Base-by-base conservation (phyloP, 495 filamentous ascomycete genomes). In the Hypoxylon subgilvum region DNA sequence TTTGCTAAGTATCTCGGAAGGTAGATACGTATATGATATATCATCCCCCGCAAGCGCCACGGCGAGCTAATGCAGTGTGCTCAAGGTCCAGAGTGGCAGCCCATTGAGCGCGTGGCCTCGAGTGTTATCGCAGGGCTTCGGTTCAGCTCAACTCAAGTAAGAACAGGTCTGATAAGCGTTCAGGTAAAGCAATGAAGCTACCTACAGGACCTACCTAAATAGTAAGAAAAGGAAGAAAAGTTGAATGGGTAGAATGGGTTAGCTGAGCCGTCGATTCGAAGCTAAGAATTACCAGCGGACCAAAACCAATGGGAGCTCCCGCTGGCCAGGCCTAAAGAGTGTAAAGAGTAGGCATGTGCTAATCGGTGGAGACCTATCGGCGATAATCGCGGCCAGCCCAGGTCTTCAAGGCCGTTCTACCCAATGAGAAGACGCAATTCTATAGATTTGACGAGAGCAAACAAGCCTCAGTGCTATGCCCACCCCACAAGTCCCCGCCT, bases 281-380 rank as follows among this genome's bases (percentile, higher is more conserved):
- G 40, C 58, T 62, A 62, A 51, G 39, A 31, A 10, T 46, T 56
- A 47, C 32, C 40, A 51, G 17, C 40, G 1, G 12, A 19, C 13
- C 28, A 41, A 40, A 62, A 42, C 36, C 59, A 56, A 48, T 62
- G 52, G 52, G 52, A 63, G 48, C 43, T 57, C 61, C 61, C 49
- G 61, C 57, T 56, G 38, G 22, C 43, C 21, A 64, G 53, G 52
- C n/a, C n/a, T n/a, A n/a, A n/a, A n/a, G n/a, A n/a, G n/a, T n/a
- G n/a, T n/a, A n/a, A n/a, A n/a, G n/a, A n/a, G n/a, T n/a, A n/a
- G n/a, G n/a, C 54, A 63, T 58, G 49, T 63, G 53, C 49, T 44
- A 53, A 25, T 32, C n/a, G 48, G 47, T 57, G 59, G 52, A 34
- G 28, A 42, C n/a, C n/a, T n/a, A n/a, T 21, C 52, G 53, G 60